These are phyloP conservation scores for Hibiscus tridactylites DNA, from an alignment of 345 rosid species.

Conservation along the genomic window DNA sequence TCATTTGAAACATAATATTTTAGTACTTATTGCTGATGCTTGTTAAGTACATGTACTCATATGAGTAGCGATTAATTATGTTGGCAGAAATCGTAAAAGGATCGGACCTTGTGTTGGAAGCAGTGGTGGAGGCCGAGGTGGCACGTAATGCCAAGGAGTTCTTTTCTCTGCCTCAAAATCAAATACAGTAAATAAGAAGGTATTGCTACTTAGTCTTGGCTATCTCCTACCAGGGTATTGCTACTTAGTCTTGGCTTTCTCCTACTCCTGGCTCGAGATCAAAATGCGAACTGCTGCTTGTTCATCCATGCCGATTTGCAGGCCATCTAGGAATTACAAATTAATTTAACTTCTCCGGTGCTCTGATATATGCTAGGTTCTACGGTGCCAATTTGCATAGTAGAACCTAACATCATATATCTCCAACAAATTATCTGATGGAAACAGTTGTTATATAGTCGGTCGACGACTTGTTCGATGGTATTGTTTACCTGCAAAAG, in stretches of 20 bases:
- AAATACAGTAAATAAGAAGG: slow-evolving; percentile 24
- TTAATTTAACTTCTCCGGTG: not conserved
- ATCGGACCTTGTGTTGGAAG: slow-evolving; percentile 5
- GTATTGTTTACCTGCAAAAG: too few species aligned
- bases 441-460: not conserved
- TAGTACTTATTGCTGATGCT: not conserved
- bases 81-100: not conserved
- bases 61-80: not conserved
- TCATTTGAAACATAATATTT: not conserved
- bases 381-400: too few species aligned
- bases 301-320: not conserved
- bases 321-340: not conserved
- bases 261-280: not conserved
- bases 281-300: not conserved
- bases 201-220: not conserved
- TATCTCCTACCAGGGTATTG: not conserved
- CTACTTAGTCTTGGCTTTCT: not conserved
- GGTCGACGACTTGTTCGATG: not conserved
- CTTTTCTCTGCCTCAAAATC: slow-evolving; percentile 53
- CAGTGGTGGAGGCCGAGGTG: slow-evolving; percentile 8
- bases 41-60: not conserved
- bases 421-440: not conserved
- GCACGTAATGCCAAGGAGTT: slow-evolving; percentile 28
- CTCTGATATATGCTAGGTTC: not conserved
- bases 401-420: not conserved